Conservation (phyloP, 1,284 basidiomycete species). For the Tremellales sp. region DNA sequence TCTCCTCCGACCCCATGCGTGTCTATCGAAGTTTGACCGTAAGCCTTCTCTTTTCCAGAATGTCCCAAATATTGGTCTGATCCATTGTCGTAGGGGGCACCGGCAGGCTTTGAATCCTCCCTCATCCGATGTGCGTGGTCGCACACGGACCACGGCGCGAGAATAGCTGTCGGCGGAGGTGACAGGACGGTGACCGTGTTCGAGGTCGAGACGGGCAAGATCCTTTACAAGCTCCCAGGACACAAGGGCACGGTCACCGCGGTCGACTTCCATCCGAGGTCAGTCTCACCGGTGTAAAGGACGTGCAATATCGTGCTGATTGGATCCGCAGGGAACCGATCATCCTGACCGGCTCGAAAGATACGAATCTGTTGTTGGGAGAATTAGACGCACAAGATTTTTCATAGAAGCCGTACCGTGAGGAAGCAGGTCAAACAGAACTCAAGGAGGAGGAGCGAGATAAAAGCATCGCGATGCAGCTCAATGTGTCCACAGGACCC, state of each 20-base stretch:
- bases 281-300: conserved; percentile 21
- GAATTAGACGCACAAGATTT: conserved; percentile 64
- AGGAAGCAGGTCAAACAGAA: no score
- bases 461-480: no score
- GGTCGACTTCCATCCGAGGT: conserved; percentile 71
- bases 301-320: neutral
- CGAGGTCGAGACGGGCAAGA: conserved; percentile 81
- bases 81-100: conserved; percentile 72
- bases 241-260: conserved; percentile 89
- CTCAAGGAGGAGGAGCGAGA: no score
- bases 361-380: conserved; percentile 80
- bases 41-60: neutral
- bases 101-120: conserved; percentile 84
- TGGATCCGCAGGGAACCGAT: conserved; percentile 70
- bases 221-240: conserved; percentile 86
- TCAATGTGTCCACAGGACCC: no score
- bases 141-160: conserved; percentile 44
- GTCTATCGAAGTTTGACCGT: conserved; percentile 67
- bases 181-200: conserved; percentile 73
- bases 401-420: conserved; percentile 21
- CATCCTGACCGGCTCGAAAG: conserved; percentile 81
- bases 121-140: conserved; percentile 71
- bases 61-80: conserved; percentile 3
- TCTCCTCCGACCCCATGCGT: conserved; percentile 74
- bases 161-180: conserved; percentile 52